Conservation (phyloP, 768 basidiomycete species). For the Kwoniella botswanensis region DNA sequence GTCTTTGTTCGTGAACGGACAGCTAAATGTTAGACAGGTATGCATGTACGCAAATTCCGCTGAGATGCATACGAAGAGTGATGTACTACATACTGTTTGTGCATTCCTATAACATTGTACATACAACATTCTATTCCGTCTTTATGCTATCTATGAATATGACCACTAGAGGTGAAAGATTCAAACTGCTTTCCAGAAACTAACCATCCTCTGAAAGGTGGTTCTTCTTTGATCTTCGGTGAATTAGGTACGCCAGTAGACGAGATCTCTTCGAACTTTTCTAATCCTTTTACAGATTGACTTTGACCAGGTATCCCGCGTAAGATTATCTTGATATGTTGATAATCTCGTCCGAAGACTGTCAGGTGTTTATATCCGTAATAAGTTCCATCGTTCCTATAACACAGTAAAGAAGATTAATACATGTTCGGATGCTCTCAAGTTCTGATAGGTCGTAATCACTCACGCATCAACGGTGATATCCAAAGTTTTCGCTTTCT, state of each 20-base stretch:
- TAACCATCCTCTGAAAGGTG: conserved; percentile 50
- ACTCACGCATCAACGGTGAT: too few relatives aligned
- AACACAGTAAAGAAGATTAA: too few relatives aligned
- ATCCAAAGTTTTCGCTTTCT: too few relatives aligned
- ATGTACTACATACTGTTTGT: too few relatives aligned
- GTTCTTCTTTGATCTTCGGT: neutral
- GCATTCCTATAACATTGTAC: too few relatives aligned
- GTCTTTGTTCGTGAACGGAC: neutral
- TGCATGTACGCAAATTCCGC: neutral
- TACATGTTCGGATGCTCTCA: too few relatives aligned
- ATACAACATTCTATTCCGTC: neutral
- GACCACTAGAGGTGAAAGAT: conserved; percentile 26
- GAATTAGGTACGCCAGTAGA: conserved; percentile 3
- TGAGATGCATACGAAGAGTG: too few relatives aligned
- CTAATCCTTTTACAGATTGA: conserved; percentile 8
- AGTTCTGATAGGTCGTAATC: too few relatives aligned
- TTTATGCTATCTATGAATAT: neutral
- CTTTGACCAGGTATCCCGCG: conserved; percentile 24
- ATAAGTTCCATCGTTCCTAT: conserved; percentile 23
- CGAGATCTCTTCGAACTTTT: conserved; percentile 17
- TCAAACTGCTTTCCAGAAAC: conserved; percentile 43
- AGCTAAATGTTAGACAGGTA: neutral
- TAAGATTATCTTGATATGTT: conserved; percentile 39
- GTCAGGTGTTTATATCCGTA: conserved; percentile 28
- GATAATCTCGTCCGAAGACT: conserved; percentile 28